Conservation (phyloP, 768 basidiomycete species). For the Russula brevipes region DNA sequence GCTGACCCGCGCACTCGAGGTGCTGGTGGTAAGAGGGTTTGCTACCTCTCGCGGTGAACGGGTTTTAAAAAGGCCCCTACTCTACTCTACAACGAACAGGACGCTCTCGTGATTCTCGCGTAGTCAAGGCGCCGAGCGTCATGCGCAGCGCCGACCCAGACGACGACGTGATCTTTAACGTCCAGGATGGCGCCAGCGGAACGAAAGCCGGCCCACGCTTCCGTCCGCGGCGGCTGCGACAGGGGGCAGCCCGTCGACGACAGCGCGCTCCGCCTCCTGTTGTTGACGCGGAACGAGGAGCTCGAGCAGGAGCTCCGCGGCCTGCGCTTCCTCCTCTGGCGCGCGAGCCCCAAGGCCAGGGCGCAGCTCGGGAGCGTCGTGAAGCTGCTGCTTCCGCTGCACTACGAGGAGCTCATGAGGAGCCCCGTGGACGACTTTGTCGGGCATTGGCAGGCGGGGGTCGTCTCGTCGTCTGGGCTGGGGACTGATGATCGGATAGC, state of each 20-base stretch:
- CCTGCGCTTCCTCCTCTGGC: slow-evolving; percentile 16
- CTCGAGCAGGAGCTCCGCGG: slow-evolving; percentile 16
- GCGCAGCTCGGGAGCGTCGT: slow-evolving; percentile 6
- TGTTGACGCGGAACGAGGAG: slow-evolving; percentile 9
- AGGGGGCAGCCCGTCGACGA: background rate
- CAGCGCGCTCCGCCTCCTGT: slow-evolving; percentile 3
- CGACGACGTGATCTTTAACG: slow-evolving; percentile 18
- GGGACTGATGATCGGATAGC: background rate
- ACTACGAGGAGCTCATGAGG: slow-evolving; percentile 13
- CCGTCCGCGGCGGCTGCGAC: background rate
- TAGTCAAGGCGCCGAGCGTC: background rate
- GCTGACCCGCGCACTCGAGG: slow-evolving; percentile 11
- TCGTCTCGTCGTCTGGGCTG: background rate
- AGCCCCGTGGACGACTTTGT: slow-evolving; percentile 11
- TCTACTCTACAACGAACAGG: background rate
- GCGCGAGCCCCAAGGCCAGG: slow-evolving; percentile 5
- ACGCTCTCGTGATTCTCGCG: slow-evolving; percentile 2
- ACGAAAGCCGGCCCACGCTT: background rate
- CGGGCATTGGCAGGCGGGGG: slow-evolving; percentile 11
- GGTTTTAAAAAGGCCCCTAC: too few relatives aligned
- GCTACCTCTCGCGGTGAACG: too few relatives aligned
- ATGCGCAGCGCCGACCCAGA: background rate
- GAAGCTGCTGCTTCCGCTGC: slow-evolving; percentile 3
- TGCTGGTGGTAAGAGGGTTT: background rate
- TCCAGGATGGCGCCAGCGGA: slow-evolving; percentile 9